Conservation (phyloP, 495 filamentous ascomycete genomes). For the Parmelia sp. region DNA sequence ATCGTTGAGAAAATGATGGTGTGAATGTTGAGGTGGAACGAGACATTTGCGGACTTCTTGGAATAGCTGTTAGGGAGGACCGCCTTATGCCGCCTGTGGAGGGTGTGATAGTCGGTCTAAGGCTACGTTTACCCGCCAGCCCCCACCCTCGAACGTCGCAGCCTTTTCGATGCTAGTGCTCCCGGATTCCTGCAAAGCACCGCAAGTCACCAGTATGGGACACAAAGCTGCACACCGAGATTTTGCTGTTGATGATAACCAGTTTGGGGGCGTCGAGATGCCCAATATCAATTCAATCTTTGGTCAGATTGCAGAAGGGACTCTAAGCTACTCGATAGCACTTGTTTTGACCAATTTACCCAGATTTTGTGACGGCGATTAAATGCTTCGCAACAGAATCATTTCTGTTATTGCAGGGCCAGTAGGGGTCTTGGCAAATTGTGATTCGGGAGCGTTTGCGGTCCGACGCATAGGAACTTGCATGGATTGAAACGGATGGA, state of each 20-base stretch:
- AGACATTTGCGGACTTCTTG: too few relatives aligned
- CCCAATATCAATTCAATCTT: too few relatives aligned
- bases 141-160: neutral
- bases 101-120: neutral
- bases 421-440: neutral
- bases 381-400: neutral
- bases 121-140: neutral
- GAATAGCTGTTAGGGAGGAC: neutral
- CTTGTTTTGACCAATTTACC: neutral
- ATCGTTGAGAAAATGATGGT: neutral
- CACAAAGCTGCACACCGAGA: neutral
- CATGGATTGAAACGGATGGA: neutral
- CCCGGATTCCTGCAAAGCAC: slow-evolving; percentile 1
- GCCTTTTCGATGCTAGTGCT: neutral
- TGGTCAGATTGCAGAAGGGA: too few relatives aligned
- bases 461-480: neutral
- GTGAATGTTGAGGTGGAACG: neutral
- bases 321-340: neutral
- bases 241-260: too few relatives aligned
- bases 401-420: neutral
- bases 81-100: neutral
- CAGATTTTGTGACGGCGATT: neutral
- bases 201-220: neutral
- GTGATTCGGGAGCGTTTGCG: neutral
- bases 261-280: too few relatives aligned